Evolutionary conservation across 1,284 basidiomycete genomes (phyloP).

Genomic region (Marasmius fiardii): DNA sequence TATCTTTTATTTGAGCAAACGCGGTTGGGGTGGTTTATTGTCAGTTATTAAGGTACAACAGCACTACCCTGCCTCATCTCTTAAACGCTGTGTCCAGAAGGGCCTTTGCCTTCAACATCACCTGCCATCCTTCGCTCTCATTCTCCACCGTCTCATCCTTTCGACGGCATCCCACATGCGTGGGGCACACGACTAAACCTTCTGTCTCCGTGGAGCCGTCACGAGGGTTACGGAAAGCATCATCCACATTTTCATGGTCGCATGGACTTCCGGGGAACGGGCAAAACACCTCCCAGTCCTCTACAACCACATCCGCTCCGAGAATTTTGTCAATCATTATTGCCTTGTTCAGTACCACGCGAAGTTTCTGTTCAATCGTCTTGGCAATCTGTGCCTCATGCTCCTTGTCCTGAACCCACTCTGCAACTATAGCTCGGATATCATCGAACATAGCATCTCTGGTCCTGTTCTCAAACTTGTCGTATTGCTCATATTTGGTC

Average conservation of each 20-base stretch:
- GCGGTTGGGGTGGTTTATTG: too few relatives aligned
- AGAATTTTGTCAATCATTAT: constrained; percentile 6
- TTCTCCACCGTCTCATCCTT: neutral
- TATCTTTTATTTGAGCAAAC: too few relatives aligned
- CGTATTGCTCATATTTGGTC: constrained; percentile 2
- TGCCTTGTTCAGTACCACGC: neutral
- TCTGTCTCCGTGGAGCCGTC: neutral
- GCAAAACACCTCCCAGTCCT: neutral
- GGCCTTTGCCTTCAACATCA: constrained; percentile 8
- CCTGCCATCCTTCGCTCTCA: neutral
- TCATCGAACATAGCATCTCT: neutral
- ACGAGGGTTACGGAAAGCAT: neutral
- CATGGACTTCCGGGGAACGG: neutral
- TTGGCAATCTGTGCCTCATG: neutral
- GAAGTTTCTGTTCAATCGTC: neutral
- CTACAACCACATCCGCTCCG: neutral
- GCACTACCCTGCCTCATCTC: neutral
- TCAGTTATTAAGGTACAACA: too few relatives aligned
- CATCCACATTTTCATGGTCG: neutral
- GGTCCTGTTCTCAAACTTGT: neutral
- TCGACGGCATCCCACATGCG: neutral
- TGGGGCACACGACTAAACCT: neutral
- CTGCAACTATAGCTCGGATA: neutral
- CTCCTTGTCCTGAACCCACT: neutral
- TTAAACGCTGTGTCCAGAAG: constrained; percentile 2